A percentile compares a stretch with the other conserved stretches of the same genome.
These are phyloP conservation scores for Lepiota venenata DNA, from an alignment of 768 basidiomycete genomes.

Conservation along the genomic window DNA sequence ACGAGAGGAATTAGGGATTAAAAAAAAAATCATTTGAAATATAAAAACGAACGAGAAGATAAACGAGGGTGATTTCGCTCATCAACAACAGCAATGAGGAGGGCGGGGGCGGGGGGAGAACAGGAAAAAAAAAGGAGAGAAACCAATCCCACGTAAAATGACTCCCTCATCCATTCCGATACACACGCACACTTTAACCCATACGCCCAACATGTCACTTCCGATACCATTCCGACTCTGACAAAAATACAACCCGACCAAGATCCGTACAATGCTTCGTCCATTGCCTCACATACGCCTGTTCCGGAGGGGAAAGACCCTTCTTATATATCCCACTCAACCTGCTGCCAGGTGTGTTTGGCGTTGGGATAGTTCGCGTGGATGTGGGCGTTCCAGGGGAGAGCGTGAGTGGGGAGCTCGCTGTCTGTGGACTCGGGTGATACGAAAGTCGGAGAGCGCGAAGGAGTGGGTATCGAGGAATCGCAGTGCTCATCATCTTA, in stretches of 20 bases:
- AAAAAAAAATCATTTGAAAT: too few relatives aligned
- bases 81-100: too few relatives aligned
- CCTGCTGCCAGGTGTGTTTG: not conserved
- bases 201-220: not conserved
- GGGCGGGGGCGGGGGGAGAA: too few relatives aligned
- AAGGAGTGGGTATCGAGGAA: conserved; percentile 38
- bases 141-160: too few relatives aligned
- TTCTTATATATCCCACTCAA: not conserved
- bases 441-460: conserved; percentile 24
- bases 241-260: conserved; percentile 8
- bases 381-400: not conserved
- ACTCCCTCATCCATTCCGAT: too few relatives aligned
- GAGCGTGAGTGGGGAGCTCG: not conserved
- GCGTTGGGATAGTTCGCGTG: not conserved
- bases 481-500: conserved; percentile 33
- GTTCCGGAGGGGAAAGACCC: conserved; percentile 4
- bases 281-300: conserved; percentile 13
- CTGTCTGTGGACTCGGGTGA: not conserved
- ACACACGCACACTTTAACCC: too few relatives aligned
- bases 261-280: conserved; percentile 11
- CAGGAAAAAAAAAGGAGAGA: too few relatives aligned
- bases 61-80: too few relatives aligned
- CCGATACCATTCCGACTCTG: conserved; percentile 10
- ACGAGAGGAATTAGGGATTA: too few relatives aligned
- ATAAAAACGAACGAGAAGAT: too few relatives aligned